Conservation (phyloP, 345 rosid species). For the Dimocarpus longan region DNA sequence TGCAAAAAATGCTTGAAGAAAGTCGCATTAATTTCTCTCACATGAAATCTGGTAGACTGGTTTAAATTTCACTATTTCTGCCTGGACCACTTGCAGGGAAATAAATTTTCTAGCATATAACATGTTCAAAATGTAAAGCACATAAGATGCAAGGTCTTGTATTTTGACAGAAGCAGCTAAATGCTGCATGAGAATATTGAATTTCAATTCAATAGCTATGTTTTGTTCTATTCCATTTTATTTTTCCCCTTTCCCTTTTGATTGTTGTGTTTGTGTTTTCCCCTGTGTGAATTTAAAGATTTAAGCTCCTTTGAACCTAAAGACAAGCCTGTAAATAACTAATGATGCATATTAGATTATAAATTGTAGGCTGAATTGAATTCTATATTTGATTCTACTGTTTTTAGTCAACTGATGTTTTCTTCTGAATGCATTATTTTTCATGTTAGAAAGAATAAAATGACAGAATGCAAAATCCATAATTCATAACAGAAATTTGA, state of each 20-base stretch:
- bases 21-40: conserved; percentile 35
- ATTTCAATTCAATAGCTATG: neutral
- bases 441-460: too few relatives aligned
- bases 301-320: neutral
- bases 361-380: too few relatives aligned
- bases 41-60: conserved; percentile 30
- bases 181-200: neutral
- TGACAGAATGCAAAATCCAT: too few relatives aligned
- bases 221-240: neutral
- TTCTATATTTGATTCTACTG: neutral
- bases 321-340: neutral
- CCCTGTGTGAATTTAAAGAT: neutral
- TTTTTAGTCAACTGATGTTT: too few relatives aligned
- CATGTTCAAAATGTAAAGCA: neutral
- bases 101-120: conserved; percentile 3
- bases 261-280: neutral
- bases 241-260: neutral
- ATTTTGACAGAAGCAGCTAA: neutral
- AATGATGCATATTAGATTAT: neutral
- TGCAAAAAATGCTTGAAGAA: conserved; percentile 20
- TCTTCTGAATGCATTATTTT: too few relatives aligned
- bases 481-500: too few relatives aligned
- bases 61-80: conserved; percentile 14
- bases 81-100: conserved; percentile 29
- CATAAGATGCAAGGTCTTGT: neutral